Conservation (phyloP, 1,284 basidiomycete genomes). For the Waitea zeae region DNA sequence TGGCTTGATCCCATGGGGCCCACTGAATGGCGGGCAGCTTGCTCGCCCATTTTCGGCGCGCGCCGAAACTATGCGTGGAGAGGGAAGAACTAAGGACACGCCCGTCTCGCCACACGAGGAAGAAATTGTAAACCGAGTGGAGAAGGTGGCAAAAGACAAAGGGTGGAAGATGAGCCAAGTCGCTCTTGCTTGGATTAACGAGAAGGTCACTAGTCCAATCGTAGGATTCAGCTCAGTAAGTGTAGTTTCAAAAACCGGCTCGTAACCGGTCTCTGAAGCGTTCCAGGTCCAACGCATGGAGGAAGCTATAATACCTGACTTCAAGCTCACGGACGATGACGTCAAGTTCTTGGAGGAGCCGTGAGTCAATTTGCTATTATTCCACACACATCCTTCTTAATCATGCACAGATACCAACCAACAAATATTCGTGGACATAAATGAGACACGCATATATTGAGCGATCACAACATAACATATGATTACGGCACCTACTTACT, state of each 20-base stretch:
- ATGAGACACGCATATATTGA: neutral
- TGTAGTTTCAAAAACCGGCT: neutral
- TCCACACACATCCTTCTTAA: too few species aligned
- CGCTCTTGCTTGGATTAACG: constrained; percentile 19
- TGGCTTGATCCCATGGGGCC: constrained; percentile 14
- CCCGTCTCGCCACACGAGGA: neutral
- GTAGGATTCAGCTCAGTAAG: constrained; percentile 17
- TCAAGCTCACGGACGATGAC: constrained; percentile 33
- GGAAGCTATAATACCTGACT: neutral
- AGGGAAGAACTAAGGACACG: neutral
- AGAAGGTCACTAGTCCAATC: constrained; percentile 28
- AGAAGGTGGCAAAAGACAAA: constrained; percentile 23
- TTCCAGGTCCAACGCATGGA: neutral
- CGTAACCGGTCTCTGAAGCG: neutral
- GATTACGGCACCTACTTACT: too few species aligned
- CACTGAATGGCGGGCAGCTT: constrained; percentile 3
- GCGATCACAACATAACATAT: too few species aligned
- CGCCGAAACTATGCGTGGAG: neutral
- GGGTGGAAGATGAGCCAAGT: constrained; percentile 23
- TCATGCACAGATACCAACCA: neutral
- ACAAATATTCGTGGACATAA: neutral
- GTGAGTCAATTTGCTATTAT: too few species aligned
- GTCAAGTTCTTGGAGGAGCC: constrained; percentile 27
- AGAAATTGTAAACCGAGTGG: constrained; percentile 14
- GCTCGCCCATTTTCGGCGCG: constrained; percentile 3